phyloP scores from a whole-genome alignment of 208 protist genomes.

The Wallacemonas sp. region DNA sequence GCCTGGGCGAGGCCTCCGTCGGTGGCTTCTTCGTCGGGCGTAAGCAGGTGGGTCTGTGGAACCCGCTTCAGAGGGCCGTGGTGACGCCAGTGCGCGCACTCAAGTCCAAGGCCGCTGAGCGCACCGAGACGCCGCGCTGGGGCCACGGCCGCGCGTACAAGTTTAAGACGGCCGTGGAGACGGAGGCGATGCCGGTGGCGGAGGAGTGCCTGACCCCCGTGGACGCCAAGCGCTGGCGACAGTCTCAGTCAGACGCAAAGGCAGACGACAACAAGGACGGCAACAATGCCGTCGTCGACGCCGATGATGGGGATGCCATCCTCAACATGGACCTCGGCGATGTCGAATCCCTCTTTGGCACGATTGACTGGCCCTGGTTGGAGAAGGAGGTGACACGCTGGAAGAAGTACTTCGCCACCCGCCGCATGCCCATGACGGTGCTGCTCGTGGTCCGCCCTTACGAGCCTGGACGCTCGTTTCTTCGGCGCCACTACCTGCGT shows the following conservation, averaged over 20 bases:
- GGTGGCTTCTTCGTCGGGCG: conserved; percentile 69
- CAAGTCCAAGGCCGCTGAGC: conserved; percentile 37
- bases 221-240: not conserved
- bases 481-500: conserved; percentile 14
- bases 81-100: conserved; percentile 53
- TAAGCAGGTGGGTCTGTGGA: conserved; percentile 65
- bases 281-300: not conserved
- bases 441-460: conserved; percentile 67
- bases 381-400: conserved; percentile 50
- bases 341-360: conserved; percentile 69
- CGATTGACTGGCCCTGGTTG: conserved; percentile 87
- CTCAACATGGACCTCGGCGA: conserved; percentile 30
- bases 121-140: conserved; percentile 32
- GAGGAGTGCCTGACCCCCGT: conserved; percentile 8
- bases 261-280: no score
- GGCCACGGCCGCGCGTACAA: conserved; percentile 9
- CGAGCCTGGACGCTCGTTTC: conserved; percentile 16
- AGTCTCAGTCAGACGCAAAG: no score
- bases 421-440: conserved; percentile 34
- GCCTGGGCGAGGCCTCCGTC: conserved; percentile 64
- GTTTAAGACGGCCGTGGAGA: not conserved
- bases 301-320: conserved; percentile 27
- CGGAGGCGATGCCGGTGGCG: not conserved
- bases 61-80: conserved; percentile 48
- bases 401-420: conserved; percentile 40